Percentiles rank a stretch among this genome's conserved stretches.
phyloP scores from a whole-genome alignment of 192 early-diverging fungal species.

The Backusella liffmaniae region DNA sequence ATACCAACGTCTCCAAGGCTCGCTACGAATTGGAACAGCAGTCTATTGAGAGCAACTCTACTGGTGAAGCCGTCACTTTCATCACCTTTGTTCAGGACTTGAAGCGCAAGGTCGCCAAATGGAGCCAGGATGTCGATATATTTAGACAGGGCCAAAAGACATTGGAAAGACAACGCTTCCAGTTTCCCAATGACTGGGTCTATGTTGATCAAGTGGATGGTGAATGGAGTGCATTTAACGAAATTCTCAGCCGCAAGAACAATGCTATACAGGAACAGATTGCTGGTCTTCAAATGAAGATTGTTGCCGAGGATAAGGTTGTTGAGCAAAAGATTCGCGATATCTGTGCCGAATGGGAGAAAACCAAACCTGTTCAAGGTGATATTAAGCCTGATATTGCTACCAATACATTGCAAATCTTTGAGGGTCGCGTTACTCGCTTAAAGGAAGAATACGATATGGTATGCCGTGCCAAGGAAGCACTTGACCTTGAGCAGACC shows the following conservation, averaged over 20 bases:
- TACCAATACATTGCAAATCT: constrained; percentile 75
- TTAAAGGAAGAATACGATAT: constrained; percentile 85
- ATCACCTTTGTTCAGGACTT: constrained; percentile 97
- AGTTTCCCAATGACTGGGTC: constrained; percentile 95
- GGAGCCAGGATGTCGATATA: constrained; percentile 81
- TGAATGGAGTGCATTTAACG: constrained; percentile 96
- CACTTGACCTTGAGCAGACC: constrained; percentile 79
- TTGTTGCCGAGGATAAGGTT: constrained; percentile 87
- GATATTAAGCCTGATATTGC: constrained; percentile 87
- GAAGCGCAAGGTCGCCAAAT: constrained; percentile 74
- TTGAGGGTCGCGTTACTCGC: constrained; percentile 78
- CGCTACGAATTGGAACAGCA: constrained; percentile 87
- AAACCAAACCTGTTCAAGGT: constrained; percentile 92
- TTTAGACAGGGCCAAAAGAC: constrained; percentile 92
- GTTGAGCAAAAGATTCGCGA: constrained; percentile 83
- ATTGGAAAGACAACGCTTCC: constrained; percentile 89
- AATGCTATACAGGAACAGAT: constrained; percentile 93
- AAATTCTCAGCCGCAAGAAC: constrained; percentile 90
- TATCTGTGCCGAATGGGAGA: constrained; percentile 90
- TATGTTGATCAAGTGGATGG: constrained; percentile 94
- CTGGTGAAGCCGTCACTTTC: constrained; percentile 88
- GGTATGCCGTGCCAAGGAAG: constrained; percentile 90
- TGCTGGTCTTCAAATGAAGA: constrained; percentile 90
- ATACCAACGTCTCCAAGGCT: constrained; percentile 69
- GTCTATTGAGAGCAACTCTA: constrained; percentile 78